phyloP scores from a whole-genome alignment of 2,329 filamentous ascomycete genomes.

The Fusarium bactridioides region DNA sequence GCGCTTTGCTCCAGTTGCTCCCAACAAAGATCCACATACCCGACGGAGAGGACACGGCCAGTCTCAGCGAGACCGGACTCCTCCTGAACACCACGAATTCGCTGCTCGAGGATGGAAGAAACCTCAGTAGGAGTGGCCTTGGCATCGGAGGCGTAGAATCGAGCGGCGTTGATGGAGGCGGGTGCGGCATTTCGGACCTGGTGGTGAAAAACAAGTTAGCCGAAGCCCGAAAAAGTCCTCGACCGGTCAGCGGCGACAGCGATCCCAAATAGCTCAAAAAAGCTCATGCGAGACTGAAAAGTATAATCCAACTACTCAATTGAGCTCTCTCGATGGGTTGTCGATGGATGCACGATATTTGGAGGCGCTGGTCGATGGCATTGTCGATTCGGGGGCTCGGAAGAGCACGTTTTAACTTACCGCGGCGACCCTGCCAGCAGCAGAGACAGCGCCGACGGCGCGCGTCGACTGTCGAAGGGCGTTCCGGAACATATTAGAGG shows the following conservation, averaged over 20 bases:
- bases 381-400: constrained; percentile 51
- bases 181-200: constrained; percentile 89
- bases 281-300: constrained; percentile 36
- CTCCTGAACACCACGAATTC: constrained; percentile 98
- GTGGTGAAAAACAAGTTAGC: constrained; percentile 63
- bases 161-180: constrained; percentile 76
- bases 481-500: constrained; percentile 91
- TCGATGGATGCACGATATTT: constrained; percentile 46
- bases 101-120: constrained; percentile 98
- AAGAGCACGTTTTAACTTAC: constrained; percentile 71
- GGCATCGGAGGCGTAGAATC: constrained; percentile 89
- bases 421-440: constrained; percentile 87
- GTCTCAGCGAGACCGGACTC: constrained; percentile 97
- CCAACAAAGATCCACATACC: constrained; percentile 71
- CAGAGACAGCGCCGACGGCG: constrained; percentile 92
- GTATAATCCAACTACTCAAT: constrained; percentile 44
- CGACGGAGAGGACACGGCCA: constrained; percentile 97
- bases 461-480: constrained; percentile 96
- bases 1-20: constrained; percentile 27
- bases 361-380: constrained; percentile 56
- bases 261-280: constrained; percentile 47
- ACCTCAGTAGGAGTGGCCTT: constrained; percentile 98
- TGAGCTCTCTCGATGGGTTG: constrained; percentile 45
- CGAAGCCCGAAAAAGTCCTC: constrained; percentile 57
- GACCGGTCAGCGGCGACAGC: constrained; percentile 39